Percentiles rank a stretch among this genome's conserved stretches.
phyloP scores from a whole-genome alignment of 768 basidiomycete genomes.

The Lactifluus piperatus region DNA sequence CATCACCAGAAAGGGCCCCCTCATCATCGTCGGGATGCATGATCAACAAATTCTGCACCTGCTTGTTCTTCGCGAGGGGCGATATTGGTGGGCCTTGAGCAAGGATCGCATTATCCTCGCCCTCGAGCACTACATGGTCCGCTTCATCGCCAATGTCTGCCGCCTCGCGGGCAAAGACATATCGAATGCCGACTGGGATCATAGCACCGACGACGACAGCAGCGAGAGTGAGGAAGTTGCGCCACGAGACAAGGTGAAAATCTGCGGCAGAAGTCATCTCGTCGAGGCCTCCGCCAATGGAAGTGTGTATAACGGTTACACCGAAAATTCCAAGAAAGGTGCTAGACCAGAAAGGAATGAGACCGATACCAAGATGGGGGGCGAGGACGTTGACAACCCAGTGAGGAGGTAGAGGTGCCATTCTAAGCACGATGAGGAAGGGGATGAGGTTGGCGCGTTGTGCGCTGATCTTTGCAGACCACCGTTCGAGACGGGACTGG shows the following conservation, averaged over 20 bases:
- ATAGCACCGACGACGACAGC: conserved; percentile 88
- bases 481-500: conserved; percentile 73
- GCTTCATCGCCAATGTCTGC: conserved; percentile 31
- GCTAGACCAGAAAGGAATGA: conserved; percentile 81
- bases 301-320: conserved; percentile 88
- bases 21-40: conserved; percentile 27
- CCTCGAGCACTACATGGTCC: conserved; percentile 30
- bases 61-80: conserved; percentile 33
- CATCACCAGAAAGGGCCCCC: conserved; percentile 20
- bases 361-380: conserved; percentile 83
- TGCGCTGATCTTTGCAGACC: conserved; percentile 67
- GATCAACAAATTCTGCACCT: conserved; percentile 23
- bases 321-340: conserved; percentile 89
- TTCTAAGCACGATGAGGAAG: conserved; percentile 90
- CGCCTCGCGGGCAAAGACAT: conserved; percentile 66
- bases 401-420: conserved; percentile 90
- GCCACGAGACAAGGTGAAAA: conserved; percentile 89
- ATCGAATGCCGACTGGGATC: conserved; percentile 84
- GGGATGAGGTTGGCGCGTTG: conserved; percentile 83
- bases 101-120: conserved; percentile 35
- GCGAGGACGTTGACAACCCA: conserved; percentile 94
- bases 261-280: conserved; percentile 92
- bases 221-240: conserved; percentile 77
- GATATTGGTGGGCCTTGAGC: conserved; percentile 46
- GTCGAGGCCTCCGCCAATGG: conserved; percentile 87